Base-by-base conservation (phyloP, 164 flowering plant species). In the Warburgia ugandensis region DNA sequence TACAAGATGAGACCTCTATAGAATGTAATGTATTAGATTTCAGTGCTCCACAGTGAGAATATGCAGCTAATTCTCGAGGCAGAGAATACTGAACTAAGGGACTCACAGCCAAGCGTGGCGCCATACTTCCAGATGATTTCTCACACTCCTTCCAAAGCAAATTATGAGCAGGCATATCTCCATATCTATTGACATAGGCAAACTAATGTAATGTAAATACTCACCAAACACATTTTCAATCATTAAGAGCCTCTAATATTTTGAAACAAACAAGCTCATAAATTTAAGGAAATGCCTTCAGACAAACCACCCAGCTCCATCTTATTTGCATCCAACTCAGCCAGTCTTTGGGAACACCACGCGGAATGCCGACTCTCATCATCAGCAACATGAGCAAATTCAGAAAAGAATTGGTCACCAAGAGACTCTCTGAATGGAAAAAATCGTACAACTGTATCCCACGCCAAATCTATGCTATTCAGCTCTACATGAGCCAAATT, bases 371-470 rank as follows among this genome's bases (percentile, higher is more conserved):
- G 92, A 60, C 98, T 87, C 75, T 92, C 98, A 51, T 92, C 98
- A 65, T 92, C 98, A 56, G 98, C 96, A 53, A 87, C 98, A 58
- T 77, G 96, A 25, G 95, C 94, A 71, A 92, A 92, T 73, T 92
- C 96, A 47, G 74, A 76, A 70, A 87, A 92, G 67, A 92, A 92
- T 0, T 75, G 81, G n/a, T 85, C 78, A 11, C 94, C 96, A 49
- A 92, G 90, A 59, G 66, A 59, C 28, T 77, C 81, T 43, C 45
- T 20, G 45, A 68, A 78, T 5, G 84, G 80, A 17, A 95, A 85
- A 65, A 92, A 92, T 9, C 98, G 77, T 39, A 86, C 98, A 43
- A 92, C 95, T n/a, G 98, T 87, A 55, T 92, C 98, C 98, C 98
- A 92, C 5, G 98, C 96, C 78, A 92, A 68, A 71, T 92, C 96